Evolutionary conservation across 352 stramenopile genomes (phyloP), one percentile per base, ranked within the genome.

Genomic region (Pilasporangium apinafurcum): DNA sequence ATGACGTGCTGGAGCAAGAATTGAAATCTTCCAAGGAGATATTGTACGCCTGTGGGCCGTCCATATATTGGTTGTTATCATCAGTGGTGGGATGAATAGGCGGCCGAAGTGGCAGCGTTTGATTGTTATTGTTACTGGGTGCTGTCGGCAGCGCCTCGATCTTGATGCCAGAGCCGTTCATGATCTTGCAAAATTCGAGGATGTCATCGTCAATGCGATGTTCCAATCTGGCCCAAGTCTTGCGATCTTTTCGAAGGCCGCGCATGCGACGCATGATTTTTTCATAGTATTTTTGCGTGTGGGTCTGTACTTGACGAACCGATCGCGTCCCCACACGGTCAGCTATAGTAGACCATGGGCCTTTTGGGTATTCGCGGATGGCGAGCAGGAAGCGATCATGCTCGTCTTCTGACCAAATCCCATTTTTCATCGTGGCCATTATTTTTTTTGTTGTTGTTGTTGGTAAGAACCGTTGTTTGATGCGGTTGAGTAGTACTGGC

Each of bases 211-310:
- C 37, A 47, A 86, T 79, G 37, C 68, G 67, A 47, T 82, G 68
- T 44, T 83, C 68, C n/a, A 68, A 46, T 16, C 67, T 41, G 8
- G 58, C 67, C 51, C 58, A 70, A 17, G 52, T 68, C 51, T 65
- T 71, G 51, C 60, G 69, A 24, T 81, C 73, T 37, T 83, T 80
- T 40, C 70, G 72, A 5, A 83, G 46, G 0, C 76, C 65, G 8
- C 70, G 72, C 44, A 84, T 51, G n/a, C 68, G 55, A 1, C 76
- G 65, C 48, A 74, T 59, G 43, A 86, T 73, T 56, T 88, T 88
- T 37, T 86, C 72, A 44, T 83, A 73, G 53, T 88, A 51, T 33
- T 76, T 80, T 38, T 79, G 60, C 16, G 67, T 69, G 45, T 76
- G 56, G 8, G 65, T 85, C 57, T 88, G 75, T 47, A 85, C 73